Evolutionary conservation across 169 alveolate species (phyloP).

Genomic region (Eimeria praecox): DNA sequence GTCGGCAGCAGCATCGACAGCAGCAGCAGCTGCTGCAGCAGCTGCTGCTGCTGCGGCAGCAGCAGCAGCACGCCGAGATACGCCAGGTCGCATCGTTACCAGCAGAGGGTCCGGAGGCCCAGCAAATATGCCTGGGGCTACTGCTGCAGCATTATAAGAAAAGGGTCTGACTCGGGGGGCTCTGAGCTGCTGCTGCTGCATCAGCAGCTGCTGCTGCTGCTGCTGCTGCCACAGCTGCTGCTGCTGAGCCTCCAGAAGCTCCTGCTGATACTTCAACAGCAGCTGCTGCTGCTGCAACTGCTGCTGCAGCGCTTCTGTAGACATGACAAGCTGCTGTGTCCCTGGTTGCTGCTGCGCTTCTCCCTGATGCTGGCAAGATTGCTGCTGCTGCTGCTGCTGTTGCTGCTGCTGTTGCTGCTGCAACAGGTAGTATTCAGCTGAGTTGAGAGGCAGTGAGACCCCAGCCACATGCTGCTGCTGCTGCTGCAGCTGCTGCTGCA

Average conservation of each 20-base stretch:
- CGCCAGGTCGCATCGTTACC: conserved; percentile 1
- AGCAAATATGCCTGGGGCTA: conserved; percentile 15
- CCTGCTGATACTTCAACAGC: not conserved
- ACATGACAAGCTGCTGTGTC: not conserved
- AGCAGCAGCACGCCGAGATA: conserved; percentile 23
- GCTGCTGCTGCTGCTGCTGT: conserved; percentile 1
- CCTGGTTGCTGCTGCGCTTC: conserved; percentile 16
- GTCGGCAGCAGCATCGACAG: not conserved
- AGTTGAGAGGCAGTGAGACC: not conserved
- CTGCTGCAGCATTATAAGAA: conserved; percentile 30
- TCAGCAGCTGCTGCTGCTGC: no score
- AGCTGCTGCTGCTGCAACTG: conserved; percentile 39
- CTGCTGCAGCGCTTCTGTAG: conserved; percentile 24
- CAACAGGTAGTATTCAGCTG: not conserved
- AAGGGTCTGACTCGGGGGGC: conserved; percentile 40
- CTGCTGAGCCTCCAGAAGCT: no score
- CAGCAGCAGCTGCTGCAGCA: conserved; percentile 39
- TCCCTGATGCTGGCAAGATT: not conserved
- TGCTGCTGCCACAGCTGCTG: no score
- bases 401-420: conserved; percentile 35
- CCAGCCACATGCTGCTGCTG: not conserved
- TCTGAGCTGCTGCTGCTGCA: not conserved
- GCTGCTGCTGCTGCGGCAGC: conserved; percentile 52
- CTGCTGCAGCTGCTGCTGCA: conserved; percentile 36
- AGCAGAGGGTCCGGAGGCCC: conserved; percentile 56